These are phyloP conservation scores for Diaporthe capsici DNA, from an alignment of 2,329 filamentous ascomycete species.

Conservation along the genomic window DNA sequence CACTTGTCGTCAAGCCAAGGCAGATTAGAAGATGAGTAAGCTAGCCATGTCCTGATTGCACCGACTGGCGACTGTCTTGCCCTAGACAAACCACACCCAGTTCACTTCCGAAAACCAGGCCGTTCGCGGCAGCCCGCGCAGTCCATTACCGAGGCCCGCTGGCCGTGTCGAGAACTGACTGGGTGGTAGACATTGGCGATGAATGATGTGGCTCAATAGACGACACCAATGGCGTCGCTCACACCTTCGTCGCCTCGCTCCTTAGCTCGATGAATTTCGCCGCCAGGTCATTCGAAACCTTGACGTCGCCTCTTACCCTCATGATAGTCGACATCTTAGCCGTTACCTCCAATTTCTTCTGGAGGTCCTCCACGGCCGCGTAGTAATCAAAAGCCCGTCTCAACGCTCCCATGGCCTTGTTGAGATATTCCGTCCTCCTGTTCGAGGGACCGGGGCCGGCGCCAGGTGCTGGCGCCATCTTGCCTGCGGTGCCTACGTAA, in stretches of 20 bases:
- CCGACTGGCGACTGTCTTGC: neutral
- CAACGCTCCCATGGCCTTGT: slow-evolving; percentile 71
- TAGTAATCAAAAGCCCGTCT: slow-evolving; percentile 76
- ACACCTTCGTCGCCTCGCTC: slow-evolving; percentile 51
- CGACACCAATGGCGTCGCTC: neutral
- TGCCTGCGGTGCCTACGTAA: slow-evolving; percentile 81
- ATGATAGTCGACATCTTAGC: slow-evolving; percentile 86
- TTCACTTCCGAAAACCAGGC: too few species aligned
- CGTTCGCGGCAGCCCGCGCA: neutral
- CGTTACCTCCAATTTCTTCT: slow-evolving; percentile 83
- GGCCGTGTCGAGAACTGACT: neutral
- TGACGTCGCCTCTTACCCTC: slow-evolving; percentile 75
- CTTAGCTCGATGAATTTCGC: slow-evolving; percentile 74
- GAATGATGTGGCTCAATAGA: neutral
- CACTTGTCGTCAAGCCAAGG: neutral
- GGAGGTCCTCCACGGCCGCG: slow-evolving; percentile 75
- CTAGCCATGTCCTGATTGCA: neutral
- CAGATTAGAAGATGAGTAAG: neutral
- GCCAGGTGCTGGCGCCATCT: slow-evolving; percentile 46
- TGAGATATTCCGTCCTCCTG: slow-evolving; percentile 69
- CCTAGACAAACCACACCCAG: neutral
- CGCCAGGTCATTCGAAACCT: slow-evolving; percentile 75
- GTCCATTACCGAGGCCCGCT: neutral
- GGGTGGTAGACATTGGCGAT: neutral
- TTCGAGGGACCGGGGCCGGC: slow-evolving; percentile 52